Evolutionary conservation across 106 monocot species (phyloP).

Genomic region (Hemerocallis citrina): DNA sequence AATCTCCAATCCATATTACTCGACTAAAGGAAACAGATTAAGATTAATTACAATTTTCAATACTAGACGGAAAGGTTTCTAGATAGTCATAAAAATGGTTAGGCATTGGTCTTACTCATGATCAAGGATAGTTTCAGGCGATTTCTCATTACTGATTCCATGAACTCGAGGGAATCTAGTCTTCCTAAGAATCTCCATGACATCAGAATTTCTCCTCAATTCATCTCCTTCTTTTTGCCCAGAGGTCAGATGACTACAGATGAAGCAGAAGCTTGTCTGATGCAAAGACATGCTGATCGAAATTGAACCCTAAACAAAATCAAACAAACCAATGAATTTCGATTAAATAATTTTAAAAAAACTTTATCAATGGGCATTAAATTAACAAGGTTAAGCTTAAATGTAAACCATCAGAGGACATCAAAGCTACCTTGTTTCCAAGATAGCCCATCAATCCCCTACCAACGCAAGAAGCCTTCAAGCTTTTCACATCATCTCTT

Average conservation of each 20-base stretch:
- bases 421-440: constrained; percentile 46
- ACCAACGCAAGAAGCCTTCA: constrained; percentile 64
- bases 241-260: constrained; percentile 69
- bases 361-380: not conserved
- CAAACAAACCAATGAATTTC: not conserved
- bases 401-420: not conserved
- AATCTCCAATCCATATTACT: constrained; percentile 74
- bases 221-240: constrained; percentile 82
- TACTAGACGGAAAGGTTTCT: not conserved
- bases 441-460: constrained; percentile 73
- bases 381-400: not conserved
- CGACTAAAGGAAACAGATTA: constrained; percentile 25
- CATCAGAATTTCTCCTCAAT: constrained; percentile 72
- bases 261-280: constrained; percentile 77
- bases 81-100: not conserved
- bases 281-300: constrained; percentile 77
- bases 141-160: constrained; percentile 29
- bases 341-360: not conserved
- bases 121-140: constrained; percentile 71
- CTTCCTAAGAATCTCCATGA: constrained; percentile 69
- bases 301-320: constrained; percentile 50
- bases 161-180: constrained; percentile 58
- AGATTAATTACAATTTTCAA: not conserved
- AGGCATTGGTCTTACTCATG: constrained; percentile 43
- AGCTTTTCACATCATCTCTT: constrained; percentile 46